These are phyloP conservation scores for Salvia sclarea DNA, from an alignment of 305 asterid species.

Conservation along the genomic window DNA sequence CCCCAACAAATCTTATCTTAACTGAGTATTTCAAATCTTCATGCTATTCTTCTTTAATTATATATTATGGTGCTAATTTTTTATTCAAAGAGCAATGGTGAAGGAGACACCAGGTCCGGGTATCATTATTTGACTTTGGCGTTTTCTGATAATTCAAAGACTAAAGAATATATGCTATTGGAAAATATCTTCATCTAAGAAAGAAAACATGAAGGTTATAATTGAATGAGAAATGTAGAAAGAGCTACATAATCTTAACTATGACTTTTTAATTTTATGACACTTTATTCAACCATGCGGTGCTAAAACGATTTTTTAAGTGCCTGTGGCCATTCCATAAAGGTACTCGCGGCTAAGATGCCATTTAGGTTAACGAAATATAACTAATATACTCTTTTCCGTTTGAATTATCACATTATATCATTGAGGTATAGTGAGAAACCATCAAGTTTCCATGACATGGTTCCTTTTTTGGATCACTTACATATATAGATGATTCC, in stretches of 20 bases:
- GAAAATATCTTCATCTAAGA: constrained; percentile 4
- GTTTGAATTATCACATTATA: constrained; percentile 13
- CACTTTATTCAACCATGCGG: neutral
- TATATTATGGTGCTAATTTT: constrained; percentile 10
- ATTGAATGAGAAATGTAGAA: constrained; percentile 14
- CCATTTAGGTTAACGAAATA: constrained; percentile 15
- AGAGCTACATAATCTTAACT: constrained; percentile 1
- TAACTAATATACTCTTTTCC: constrained; percentile 1
- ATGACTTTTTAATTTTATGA: neutral
- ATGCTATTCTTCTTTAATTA: constrained; percentile 4
- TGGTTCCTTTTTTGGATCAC: neutral
- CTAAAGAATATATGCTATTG: constrained; percentile 12
- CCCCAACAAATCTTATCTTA: constrained; percentile 23
- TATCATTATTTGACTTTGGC: constrained; percentile 10
- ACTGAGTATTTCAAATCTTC: constrained; percentile 16
- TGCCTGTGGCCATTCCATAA: neutral
- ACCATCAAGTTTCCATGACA: constrained; percentile 15
- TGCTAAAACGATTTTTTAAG: neutral
- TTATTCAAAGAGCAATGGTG: constrained; percentile 1
- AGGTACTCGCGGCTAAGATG: neutral
- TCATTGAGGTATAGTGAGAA: constrained; percentile 9
- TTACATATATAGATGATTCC: constrained; percentile 2
- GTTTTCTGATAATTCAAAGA: constrained; percentile 8
- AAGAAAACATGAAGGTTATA: constrained; percentile 24
- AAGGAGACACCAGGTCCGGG: no score